Percentiles rank a stretch among this genome's conserved stretches.
Evolutionary conservation across 2,329 filamentous ascomycete genomes (phyloP).

Genomic region (Aureobasidium sp.): DNA sequence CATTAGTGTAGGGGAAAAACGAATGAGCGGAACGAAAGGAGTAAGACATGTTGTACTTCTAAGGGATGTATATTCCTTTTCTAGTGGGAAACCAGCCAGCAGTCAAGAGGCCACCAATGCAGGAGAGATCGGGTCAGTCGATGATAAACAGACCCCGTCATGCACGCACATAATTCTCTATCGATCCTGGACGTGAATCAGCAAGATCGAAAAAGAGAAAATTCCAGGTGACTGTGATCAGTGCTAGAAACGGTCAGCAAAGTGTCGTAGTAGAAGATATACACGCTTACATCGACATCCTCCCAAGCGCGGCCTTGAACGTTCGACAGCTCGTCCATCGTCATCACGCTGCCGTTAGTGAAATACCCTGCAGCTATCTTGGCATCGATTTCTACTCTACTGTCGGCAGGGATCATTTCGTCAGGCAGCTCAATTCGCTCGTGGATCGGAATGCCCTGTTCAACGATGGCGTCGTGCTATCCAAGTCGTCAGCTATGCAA

Average conservation of each 20-base stretch:
- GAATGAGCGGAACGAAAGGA: background rate
- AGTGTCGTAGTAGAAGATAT: background rate
- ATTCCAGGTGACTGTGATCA: background rate
- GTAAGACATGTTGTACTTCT: background rate
- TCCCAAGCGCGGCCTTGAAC: slow-evolving; percentile 92
- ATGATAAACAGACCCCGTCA: background rate
- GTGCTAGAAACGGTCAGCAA: background rate
- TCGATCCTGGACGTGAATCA: background rate
- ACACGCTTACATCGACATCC: slow-evolving; percentile 45
- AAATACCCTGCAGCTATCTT: slow-evolving; percentile 91
- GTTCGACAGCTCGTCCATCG: slow-evolving; percentile 72
- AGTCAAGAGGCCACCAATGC: background rate
- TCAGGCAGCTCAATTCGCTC: slow-evolving; percentile 90
- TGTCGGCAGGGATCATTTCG: slow-evolving; percentile 88
- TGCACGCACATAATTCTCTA: background rate
- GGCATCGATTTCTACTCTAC: slow-evolving; percentile 95
- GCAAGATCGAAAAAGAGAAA: background rate
- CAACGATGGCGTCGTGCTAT: slow-evolving; percentile 85
- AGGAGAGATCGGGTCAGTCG: background rate
- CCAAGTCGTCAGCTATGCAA: slow-evolving; percentile 48
- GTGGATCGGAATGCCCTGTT: slow-evolving; percentile 78
- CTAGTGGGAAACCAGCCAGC: background rate
- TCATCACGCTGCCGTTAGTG: slow-evolving; percentile 85
- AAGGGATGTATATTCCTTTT: background rate
- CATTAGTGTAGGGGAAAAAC: background rate